These are phyloP conservation scores for Synchytrium microbalum DNA, from an alignment of 371 early-diverging fungal species.

Conservation along the genomic window DNA sequence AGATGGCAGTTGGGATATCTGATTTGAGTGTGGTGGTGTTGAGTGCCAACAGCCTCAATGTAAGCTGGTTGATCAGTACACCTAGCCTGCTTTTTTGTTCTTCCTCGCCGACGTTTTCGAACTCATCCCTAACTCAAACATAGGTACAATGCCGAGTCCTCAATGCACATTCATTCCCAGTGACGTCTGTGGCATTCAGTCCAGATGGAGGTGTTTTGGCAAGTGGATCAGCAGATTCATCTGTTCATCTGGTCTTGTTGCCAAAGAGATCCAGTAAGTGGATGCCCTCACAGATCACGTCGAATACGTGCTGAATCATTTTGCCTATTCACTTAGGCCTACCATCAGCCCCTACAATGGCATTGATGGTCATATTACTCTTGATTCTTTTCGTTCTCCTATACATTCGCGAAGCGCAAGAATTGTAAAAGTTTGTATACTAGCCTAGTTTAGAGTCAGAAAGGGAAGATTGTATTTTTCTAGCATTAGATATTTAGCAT, in stretches of 20 bases:
- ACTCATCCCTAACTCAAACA: constrained; percentile 12
- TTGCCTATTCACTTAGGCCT: neutral
- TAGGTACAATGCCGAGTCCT: constrained; percentile 15
- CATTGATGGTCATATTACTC: neutral
- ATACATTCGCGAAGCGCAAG: neutral
- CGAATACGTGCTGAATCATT: neutral
- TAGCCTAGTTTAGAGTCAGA: too few relatives aligned
- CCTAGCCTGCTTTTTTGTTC: neutral
- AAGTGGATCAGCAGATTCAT: constrained; percentile 41
- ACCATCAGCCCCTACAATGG: neutral
- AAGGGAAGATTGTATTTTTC: too few relatives aligned
- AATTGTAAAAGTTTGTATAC: neutral
- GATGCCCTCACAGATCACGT: too few relatives aligned
- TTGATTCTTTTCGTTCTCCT: neutral
- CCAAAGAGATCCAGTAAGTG: neutral
- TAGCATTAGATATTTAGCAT: too few relatives aligned
- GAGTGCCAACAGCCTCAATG: constrained; percentile 20
- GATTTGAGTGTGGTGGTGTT: constrained; percentile 36
- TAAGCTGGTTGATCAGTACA: constrained; percentile 2
- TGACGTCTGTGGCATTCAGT: constrained; percentile 32
- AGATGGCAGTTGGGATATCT: constrained; percentile 30
- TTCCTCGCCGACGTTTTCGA: neutral
- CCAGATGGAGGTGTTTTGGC: constrained; percentile 22
- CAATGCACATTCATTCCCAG: constrained; percentile 36
- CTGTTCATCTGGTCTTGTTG: constrained; percentile 4